Percentiles rank a stretch among this genome's conserved stretches.
Evolutionary conservation across 805 yeast genomes (phyloP).

Genomic region (Candida nitratophila): DNA sequence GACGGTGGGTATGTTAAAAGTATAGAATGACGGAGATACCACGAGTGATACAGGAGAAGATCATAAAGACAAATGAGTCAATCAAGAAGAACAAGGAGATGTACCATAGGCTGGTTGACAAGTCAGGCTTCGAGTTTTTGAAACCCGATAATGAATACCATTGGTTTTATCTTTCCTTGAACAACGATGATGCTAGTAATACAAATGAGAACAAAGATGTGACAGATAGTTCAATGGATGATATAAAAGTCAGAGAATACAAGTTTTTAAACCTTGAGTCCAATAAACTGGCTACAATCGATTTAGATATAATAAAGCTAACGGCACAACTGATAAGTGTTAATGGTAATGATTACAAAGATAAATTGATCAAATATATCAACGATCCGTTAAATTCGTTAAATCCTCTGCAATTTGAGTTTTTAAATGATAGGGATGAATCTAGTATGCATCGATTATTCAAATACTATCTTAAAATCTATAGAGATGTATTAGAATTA

Average conservation of each 20-base stretch:
- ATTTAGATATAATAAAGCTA: conserved; percentile 60
- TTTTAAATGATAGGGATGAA: conserved; percentile 47
- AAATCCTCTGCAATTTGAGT: conserved; percentile 56
- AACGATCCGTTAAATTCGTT: conserved; percentile 23
- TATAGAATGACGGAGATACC: conserved; percentile 55
- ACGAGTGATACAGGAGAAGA: conserved; percentile 38
- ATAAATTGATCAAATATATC: conserved; percentile 23
- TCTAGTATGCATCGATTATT: conserved; percentile 47
- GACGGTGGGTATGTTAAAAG: too few species aligned
- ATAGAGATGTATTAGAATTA: conserved; percentile 31
- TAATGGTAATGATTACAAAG: conserved; percentile 44
- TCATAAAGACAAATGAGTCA: conserved; percentile 67
- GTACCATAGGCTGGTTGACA: conserved; percentile 32
- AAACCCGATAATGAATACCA: conserved; percentile 40
- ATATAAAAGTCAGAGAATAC: conserved; percentile 2
- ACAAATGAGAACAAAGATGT: too few species aligned
- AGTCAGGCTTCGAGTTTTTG: conserved; percentile 51
- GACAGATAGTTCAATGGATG: too few species aligned
- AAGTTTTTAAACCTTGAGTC: conserved; percentile 2
- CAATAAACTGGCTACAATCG: conserved; percentile 45
- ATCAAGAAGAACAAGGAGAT: conserved; percentile 60
- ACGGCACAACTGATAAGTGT: conserved; percentile 65
- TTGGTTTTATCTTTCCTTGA: conserved; percentile 10
- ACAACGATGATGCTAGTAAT: too few species aligned
- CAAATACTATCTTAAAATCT: conserved; percentile 47